Evolutionary conservation across 148 eudicot genomes (phyloP).

Genomic region (Polygonum maritimum): DNA sequence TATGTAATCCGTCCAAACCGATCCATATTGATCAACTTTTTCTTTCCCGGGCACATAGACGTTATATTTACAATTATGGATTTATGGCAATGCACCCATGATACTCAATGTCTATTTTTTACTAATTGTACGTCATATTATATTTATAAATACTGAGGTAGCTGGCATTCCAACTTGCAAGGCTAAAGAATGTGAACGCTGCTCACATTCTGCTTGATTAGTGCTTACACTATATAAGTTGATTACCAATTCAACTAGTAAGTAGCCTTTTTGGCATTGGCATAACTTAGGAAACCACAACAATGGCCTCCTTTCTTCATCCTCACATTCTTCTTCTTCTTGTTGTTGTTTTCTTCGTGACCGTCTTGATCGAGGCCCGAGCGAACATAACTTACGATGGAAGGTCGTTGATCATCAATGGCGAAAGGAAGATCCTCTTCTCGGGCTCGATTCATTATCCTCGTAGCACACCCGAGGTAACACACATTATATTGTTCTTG

Average conservation of each 20-base stretch:
- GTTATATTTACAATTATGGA: not conserved
- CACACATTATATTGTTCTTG: not conserved
- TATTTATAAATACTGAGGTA: conserved; percentile 1
- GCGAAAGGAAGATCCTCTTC: conserved; percentile 64
- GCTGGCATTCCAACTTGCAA: conserved; percentile 6
- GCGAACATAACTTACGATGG: not conserved
- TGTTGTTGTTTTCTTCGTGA: not conserved
- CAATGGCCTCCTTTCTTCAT: not conserved
- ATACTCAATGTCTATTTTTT: conserved; percentile 5
- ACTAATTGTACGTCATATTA: not conserved
- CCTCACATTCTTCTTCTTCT: not conserved
- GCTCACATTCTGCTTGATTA: not conserved
- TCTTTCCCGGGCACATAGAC: not conserved
- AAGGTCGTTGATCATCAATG: conserved; percentile 41
- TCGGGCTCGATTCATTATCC: conserved; percentile 95
- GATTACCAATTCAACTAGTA: not conserved
- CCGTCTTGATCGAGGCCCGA: not conserved
- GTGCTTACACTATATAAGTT: conserved; percentile 6
- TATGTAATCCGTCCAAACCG: not conserved
- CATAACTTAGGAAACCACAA: not conserved
- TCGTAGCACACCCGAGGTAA: conserved; percentile 87
- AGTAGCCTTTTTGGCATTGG: not conserved
- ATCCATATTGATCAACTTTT: not conserved
- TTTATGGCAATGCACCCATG: not conserved
- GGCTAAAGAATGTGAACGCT: not conserved